phyloP scores from a whole-genome alignment of 176 grass and related monocot species.

The Metroxylon sagu region DNA sequence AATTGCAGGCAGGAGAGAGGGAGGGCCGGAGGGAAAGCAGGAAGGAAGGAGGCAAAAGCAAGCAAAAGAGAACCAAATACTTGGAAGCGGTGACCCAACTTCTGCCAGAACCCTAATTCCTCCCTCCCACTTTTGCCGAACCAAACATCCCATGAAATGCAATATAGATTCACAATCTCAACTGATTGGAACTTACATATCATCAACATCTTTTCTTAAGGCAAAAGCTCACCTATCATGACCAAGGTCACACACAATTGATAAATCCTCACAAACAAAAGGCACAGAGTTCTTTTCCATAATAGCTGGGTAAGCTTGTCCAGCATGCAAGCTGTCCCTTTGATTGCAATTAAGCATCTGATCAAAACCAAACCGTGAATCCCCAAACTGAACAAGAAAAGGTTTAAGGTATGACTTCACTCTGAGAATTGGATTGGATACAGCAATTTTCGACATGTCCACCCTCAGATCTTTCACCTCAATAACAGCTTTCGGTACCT shows the following conservation, averaged over 20 bases:
- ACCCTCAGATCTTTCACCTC: conserved; percentile 31
- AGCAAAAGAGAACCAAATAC: too few relatives aligned
- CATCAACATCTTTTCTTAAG: neutral
- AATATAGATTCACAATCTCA: neutral
- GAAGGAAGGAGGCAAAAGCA: too few relatives aligned
- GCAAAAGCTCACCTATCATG: conserved; percentile 11
- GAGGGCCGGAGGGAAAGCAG: too few relatives aligned
- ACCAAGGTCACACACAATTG: conserved; percentile 10
- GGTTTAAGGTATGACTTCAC: conserved; percentile 15
- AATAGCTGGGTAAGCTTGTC: neutral
- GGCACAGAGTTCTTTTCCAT: conserved; percentile 13
- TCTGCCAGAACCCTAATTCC: too few relatives aligned
- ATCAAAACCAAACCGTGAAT: conserved; percentile 6
- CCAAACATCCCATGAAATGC: too few relatives aligned
- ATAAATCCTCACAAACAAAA: conserved; percentile 6
- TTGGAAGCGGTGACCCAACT: too few relatives aligned
- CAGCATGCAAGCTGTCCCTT: conserved; percentile 3
- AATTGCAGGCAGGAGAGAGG: too few relatives aligned
- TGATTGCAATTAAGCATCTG: conserved; percentile 3
- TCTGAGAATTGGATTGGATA: conserved; percentile 9
- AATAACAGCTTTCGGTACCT: conserved; percentile 15
- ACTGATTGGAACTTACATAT: too few relatives aligned
- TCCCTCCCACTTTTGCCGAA: too few relatives aligned
- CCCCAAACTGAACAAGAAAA: conserved; percentile 12
- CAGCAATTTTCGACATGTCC: conserved; percentile 28